Conservation (phyloP, 257 asterid genomes). For the Eucommia ulmoides region DNA sequence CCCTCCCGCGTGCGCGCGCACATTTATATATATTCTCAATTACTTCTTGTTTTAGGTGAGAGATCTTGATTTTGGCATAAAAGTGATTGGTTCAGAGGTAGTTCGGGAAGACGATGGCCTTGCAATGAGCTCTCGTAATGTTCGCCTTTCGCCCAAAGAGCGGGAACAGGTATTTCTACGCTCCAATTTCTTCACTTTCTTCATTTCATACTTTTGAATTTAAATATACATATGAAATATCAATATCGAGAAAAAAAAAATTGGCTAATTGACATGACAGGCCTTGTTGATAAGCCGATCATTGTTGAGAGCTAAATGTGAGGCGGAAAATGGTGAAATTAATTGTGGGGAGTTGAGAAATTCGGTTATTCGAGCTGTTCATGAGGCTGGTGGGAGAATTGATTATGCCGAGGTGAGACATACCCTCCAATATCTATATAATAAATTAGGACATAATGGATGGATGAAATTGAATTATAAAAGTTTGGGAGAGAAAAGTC, state of each 20-base stretch:
- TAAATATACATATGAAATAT: not conserved
- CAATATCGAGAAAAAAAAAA: too few relatives aligned
- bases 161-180: slow-evolving; percentile 49
- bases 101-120: slow-evolving; percentile 76
- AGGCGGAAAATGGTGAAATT: slow-evolving; percentile 43
- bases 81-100: slow-evolving; percentile 61
- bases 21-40: too few relatives aligned
- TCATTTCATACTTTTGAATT: not conserved
- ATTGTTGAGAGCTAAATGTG: slow-evolving; percentile 38
- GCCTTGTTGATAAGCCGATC: slow-evolving; percentile 67
- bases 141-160: slow-evolving; percentile 53
- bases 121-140: slow-evolving; percentile 96
- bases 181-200: not conserved
- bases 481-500: too few relatives aligned
- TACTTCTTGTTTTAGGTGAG: slow-evolving; percentile 76
- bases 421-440: not conserved
- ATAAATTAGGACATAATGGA: too few relatives aligned
- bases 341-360: slow-evolving; percentile 47
- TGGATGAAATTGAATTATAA: too few relatives aligned
- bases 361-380: slow-evolving; percentile 27
- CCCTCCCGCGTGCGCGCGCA: too few relatives aligned
- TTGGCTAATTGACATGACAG: too few relatives aligned
- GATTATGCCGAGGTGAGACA: slow-evolving; percentile 82
- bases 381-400: slow-evolving; percentile 65
- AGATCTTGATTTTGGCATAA: slow-evolving; percentile 82